Evolutionary conservation across 169 alveolate genomes (phyloP).

Genomic region (Miamiensis avidus): DNA sequence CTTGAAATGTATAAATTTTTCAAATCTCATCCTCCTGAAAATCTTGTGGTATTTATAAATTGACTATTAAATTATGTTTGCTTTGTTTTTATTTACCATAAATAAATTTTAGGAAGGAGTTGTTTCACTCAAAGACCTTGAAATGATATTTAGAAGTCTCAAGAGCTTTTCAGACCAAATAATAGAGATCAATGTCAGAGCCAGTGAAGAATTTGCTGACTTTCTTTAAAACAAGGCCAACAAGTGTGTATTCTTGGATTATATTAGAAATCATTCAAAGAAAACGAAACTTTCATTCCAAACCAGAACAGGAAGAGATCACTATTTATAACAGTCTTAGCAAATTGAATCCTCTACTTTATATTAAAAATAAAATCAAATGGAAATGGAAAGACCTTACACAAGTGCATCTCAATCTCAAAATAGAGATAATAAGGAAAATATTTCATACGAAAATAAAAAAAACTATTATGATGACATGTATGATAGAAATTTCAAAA

Average conservation of each 20-base stretch:
- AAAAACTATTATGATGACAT: too few species aligned
- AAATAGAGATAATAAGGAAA: too few species aligned
- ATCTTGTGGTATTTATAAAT: constrained; percentile 23
- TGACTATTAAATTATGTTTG: neutral
- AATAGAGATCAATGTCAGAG: neutral
- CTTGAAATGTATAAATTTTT: constrained; percentile 43
- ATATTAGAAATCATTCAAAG: neutral
- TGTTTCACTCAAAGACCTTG: constrained; percentile 8
- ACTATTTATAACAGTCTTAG: too few species aligned
- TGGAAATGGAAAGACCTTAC: too few species aligned
- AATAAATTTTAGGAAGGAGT: constrained; percentile 1
- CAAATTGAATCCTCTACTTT: too few species aligned
- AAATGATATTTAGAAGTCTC: constrained; percentile 23
- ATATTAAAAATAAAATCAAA: too few species aligned
- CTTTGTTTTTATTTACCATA: neutral
- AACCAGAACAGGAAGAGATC: neutral
- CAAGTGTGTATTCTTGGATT: constrained; percentile 5
- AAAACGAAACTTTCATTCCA: too few species aligned
- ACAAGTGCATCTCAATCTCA: too few species aligned
- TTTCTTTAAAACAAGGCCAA: constrained; percentile 3
- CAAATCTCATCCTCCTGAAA: constrained; percentile 49
- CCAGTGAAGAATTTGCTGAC: constrained; percentile 3
- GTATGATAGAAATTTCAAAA: too few species aligned
- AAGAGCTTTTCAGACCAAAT: constrained; percentile 12
- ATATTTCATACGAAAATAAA: too few species aligned